phyloP scores from a whole-genome alignment of 1,284 basidiomycete genomes.

The Ustilago loliicola region DNA sequence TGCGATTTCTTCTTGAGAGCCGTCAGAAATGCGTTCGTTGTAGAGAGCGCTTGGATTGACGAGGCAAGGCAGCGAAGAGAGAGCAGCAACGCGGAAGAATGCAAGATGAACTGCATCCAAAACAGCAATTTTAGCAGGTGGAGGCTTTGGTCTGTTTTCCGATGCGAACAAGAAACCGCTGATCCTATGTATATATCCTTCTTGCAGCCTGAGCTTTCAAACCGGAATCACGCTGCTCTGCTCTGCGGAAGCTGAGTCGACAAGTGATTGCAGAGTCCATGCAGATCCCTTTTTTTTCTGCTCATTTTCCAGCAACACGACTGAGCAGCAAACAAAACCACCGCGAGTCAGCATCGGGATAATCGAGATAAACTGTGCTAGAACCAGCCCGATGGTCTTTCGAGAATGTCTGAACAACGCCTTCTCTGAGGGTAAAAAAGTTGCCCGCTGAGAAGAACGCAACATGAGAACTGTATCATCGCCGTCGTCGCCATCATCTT shows the following conservation, averaged over 20 bases:
- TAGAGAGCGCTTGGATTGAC: not conserved
- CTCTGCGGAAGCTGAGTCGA: slow-evolving; percentile 1
- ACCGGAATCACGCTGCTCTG: not conserved
- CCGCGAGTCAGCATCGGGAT: not conserved
- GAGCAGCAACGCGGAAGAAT: too few species aligned
- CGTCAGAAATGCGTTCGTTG: slow-evolving; percentile 26
- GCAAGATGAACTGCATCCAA: slow-evolving; percentile 2
- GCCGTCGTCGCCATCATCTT: not conserved
- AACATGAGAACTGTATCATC: slow-evolving; percentile 8
- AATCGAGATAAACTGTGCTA: not conserved
- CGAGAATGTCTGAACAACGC: slow-evolving; percentile 1
- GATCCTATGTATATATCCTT: slow-evolving; percentile 5
- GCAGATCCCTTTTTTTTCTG: slow-evolving; percentile 10
- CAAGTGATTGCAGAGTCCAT: not conserved
- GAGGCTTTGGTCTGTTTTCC: slow-evolving; percentile 19
- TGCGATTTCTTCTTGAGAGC: slow-evolving; percentile 23
- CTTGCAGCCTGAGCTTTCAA: not conserved
- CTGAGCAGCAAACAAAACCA: slow-evolving; percentile 12
- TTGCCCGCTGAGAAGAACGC: slow-evolving; percentile 10
- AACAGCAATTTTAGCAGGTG: slow-evolving; percentile 2
- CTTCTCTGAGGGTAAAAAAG: slow-evolving; percentile 6
- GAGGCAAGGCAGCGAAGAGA: not conserved
- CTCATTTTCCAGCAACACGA: not conserved
- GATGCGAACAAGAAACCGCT: slow-evolving; percentile 6
- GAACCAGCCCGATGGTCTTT: not conserved